Evolutionary conservation across 164 flowering plant species (phyloP), one percentile per base, ranked within the genome.

Genomic region (Berberis vulgaris): DNA sequence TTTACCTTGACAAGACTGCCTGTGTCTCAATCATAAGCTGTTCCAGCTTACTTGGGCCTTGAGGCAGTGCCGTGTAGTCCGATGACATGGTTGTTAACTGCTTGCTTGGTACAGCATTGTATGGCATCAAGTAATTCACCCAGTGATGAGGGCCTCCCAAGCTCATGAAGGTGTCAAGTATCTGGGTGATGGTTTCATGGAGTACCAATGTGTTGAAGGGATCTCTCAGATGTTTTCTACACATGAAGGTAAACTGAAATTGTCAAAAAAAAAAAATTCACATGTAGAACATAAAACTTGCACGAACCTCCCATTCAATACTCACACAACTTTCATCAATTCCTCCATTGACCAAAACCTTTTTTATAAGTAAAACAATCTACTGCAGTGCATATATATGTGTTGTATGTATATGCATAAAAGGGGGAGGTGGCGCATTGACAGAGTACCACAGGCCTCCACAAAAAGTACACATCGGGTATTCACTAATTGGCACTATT

Each of bases 191-290:
- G 57, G 95, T 85, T 62, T 85, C 87, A 63, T 77, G 86, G 47
- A 94, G 86, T 39, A 72, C 61, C 4, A 74, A 10, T 52, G 71
- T 64, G 67, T 74, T 76, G 82, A 86, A 88, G 49, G 67, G 40
- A 71, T 88, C 96, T 67, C 74, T 80, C 76, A 94, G 76, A 73
- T 89, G 89, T 76, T 83, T 94, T 45, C 98, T 94, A 88, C 81
- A 80, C 56, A 71, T 26, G 26, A 26, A 26, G 26, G 26, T 26
- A 26, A 26, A 26, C 26, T 26, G 26, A 26, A 26, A 26, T 26
- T 26, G 26, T 26, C 26, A 26, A 26, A 26, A 26, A 26, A 26
- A 26, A 26, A 26, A 26, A 26, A 26, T 26, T 26, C 0, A 26
- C 26, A 26, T 26, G 26, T 26, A 26, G 26, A 26, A 26, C 26